Percentiles rank a stretch among this genome's conserved stretches.
These are phyloP conservation scores for Pleurotus tuber-regium DNA, from an alignment of 768 basidiomycete species.

Conservation along the genomic window DNA sequence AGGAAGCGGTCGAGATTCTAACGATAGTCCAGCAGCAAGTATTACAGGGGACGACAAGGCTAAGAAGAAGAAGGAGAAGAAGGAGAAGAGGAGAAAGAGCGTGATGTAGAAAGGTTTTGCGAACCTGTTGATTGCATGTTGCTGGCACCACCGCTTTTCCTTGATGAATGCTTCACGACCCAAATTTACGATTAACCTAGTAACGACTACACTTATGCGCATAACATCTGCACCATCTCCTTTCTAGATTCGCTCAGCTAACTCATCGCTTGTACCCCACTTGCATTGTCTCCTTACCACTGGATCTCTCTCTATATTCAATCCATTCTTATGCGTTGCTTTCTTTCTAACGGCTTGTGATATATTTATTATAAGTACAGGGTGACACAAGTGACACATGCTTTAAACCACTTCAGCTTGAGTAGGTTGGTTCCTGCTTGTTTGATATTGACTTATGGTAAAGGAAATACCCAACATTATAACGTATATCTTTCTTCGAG, in stretches of 20 bases:
- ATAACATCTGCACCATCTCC: constrained; percentile 1
- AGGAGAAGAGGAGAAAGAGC: constrained; percentile 63
- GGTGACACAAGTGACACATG: too few species aligned
- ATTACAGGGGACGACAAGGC: constrained; percentile 48
- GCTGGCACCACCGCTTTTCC: neutral
- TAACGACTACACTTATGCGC: constrained; percentile 15
- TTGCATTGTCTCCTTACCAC: neutral
- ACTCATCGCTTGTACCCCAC: constrained; percentile 8
- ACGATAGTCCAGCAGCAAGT: constrained; percentile 58
- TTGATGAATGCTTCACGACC: constrained; percentile 15
- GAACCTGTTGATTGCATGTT: constrained; percentile 16
- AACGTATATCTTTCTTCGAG: too few species aligned
- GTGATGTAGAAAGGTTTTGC: constrained; percentile 45
- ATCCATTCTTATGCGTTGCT: constrained; percentile 2
- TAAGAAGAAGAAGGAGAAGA: constrained; percentile 55
- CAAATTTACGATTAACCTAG: constrained; percentile 16
- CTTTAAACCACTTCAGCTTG: too few species aligned
- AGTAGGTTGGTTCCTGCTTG: too few species aligned
- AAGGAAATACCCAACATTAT: too few species aligned
- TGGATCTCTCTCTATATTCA: neutral
- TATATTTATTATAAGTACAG: too few species aligned
- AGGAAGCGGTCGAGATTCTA: constrained; percentile 41
- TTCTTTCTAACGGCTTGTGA: too few species aligned
- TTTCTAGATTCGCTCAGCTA: constrained; percentile 6
- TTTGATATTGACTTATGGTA: too few species aligned